These are phyloP conservation scores for Trametes hirsuta DNA, from an alignment of 1,284 basidiomycete species.

Conservation along the genomic window DNA sequence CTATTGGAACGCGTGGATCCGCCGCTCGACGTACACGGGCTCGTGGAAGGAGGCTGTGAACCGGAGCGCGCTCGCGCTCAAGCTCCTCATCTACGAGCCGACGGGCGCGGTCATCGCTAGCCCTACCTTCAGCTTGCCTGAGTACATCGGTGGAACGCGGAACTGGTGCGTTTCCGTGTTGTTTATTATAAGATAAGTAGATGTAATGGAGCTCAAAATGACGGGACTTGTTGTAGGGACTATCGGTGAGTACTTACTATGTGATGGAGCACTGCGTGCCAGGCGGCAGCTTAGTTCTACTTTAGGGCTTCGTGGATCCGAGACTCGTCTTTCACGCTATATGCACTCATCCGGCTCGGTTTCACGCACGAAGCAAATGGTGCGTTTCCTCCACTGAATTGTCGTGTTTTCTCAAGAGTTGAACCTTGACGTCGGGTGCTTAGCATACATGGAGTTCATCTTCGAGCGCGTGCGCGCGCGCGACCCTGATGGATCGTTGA, in stretches of 20 bases:
- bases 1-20: constrained; percentile 91
- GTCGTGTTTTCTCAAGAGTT: background rate
- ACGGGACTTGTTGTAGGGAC: constrained; percentile 50
- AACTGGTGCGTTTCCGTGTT: constrained; percentile 63
- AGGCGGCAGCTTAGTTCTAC: background rate
- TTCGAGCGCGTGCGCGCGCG: constrained; percentile 79
- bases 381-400: constrained; percentile 34
- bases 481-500: constrained; percentile 86
- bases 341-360: constrained; percentile 88
- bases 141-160: constrained; percentile 84
- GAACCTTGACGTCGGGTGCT: too few relatives aligned
- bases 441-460: constrained; percentile 90
- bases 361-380: constrained; percentile 89
- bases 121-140: constrained; percentile 91
- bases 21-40: constrained; percentile 80
- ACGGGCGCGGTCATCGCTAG: constrained; percentile 91
- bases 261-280: background rate
- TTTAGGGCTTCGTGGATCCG: constrained; percentile 85
- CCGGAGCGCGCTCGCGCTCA: constrained; percentile 84
- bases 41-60: constrained; percentile 94
- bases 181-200: too few relatives aligned
- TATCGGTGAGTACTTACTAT: constrained; percentile 52
- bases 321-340: constrained; percentile 90
- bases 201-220: too few relatives aligned
- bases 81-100: constrained; percentile 84